Evolutionary conservation across 116 monocot genomes (phyloP).

Genomic region (Papilionanthe hybrid): DNA sequence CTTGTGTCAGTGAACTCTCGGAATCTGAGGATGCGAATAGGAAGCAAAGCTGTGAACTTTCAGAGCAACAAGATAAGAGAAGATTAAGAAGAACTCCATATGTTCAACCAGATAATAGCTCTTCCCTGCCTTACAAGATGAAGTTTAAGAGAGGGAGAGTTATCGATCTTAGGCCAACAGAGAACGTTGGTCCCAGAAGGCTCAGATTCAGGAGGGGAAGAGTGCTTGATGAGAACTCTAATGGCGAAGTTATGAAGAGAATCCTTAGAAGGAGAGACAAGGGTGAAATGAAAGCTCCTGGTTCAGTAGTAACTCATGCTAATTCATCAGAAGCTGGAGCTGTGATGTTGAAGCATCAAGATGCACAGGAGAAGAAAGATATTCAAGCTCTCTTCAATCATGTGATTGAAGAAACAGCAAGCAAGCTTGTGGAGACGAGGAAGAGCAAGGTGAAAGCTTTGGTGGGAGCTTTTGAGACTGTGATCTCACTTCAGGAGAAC

Average conservation of each 20-base stretch:
- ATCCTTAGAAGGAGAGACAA: conserved; percentile 15
- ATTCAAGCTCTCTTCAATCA: conserved; percentile 50
- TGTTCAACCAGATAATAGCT: conserved; percentile 5
- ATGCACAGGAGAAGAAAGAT: conserved; percentile 46
- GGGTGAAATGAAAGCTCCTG: not conserved
- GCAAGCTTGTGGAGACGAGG: conserved; percentile 74
- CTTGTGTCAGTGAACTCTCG: not conserved
- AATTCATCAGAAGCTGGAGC: conserved; percentile 20
- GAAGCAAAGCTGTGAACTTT: not conserved
- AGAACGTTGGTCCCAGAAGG: conserved; percentile 26
- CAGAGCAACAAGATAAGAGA: conserved; percentile 10
- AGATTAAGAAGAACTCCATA: conserved; percentile 16
- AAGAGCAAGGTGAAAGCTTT: conserved; percentile 49
- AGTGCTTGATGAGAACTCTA: conserved; percentile 13
- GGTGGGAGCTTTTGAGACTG: conserved; percentile 22
- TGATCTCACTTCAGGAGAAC: conserved; percentile 19
- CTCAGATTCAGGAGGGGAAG: conserved; percentile 33
- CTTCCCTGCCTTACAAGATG: conserved; percentile 31
- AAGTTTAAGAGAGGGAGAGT: conserved; percentile 40
- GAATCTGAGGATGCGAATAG: conserved; percentile 2
- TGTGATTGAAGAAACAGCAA: conserved; percentile 85
- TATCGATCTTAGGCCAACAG: conserved; percentile 24
- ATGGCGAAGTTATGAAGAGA: conserved; percentile 7
- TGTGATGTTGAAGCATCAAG: conserved; percentile 42
- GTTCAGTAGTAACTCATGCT: not conserved